phyloP scores from a whole-genome alignment of 257 asterid species.

The Ligustrum vulgare region DNA sequence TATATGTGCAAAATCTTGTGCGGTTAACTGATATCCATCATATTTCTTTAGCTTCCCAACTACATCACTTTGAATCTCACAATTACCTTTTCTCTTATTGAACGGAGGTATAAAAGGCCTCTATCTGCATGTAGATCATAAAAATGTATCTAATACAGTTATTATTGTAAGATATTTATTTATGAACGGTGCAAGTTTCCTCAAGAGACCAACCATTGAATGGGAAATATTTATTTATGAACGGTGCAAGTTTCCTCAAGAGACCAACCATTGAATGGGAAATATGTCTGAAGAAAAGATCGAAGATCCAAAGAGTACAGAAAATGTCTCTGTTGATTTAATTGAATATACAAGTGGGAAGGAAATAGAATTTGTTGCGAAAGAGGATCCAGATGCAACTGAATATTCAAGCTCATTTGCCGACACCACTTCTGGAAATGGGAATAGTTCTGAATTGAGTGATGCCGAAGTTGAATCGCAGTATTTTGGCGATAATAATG shows the following conservation, averaged over 20 bases:
- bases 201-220: slow-evolving; percentile 19
- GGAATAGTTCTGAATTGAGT: slow-evolving; percentile 57
- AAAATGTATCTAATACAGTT: background rate
- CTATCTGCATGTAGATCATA: background rate
- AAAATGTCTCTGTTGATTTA: slow-evolving; percentile 48
- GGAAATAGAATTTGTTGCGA: slow-evolving; percentile 48
- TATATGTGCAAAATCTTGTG: background rate
- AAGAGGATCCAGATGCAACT: slow-evolving; percentile 81
- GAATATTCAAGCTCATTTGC: slow-evolving; percentile 90
- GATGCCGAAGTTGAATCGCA: slow-evolving; percentile 87
- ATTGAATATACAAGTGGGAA: slow-evolving; percentile 45
- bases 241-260: slow-evolving; percentile 20
- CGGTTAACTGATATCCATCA: background rate
- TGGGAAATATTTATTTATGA: slow-evolving; percentile 23
- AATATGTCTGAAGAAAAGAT: slow-evolving; percentile 38
- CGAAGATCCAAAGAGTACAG: slow-evolving; percentile 34
- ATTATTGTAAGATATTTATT: background rate
- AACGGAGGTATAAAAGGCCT: background rate
- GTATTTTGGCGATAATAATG: slow-evolving; percentile 48
- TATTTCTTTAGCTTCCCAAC: background rate
- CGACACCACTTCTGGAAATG: slow-evolving; percentile 60
- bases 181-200: slow-evolving; percentile 24
- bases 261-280: slow-evolving; percentile 12
- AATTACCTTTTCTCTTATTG: background rate
- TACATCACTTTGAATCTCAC: background rate